Percentiles rank a stretch among this genome's conserved stretches.
Evolutionary conservation across 352 stramenopile species (phyloP).

Genomic region (Globisporangium perplexum): DNA sequence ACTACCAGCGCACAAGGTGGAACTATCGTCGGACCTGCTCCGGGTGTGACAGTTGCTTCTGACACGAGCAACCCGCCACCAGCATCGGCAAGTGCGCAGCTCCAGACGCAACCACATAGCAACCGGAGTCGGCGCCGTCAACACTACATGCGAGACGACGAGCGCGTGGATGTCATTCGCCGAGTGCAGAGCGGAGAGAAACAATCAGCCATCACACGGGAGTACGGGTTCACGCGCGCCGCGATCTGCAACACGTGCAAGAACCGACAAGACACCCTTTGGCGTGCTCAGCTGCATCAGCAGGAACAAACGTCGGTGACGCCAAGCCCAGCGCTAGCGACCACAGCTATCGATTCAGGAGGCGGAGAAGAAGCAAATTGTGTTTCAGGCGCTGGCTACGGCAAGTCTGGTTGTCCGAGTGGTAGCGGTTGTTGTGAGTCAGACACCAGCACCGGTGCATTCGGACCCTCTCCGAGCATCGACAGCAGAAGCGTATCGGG

Average conservation of each 20-base stretch:
- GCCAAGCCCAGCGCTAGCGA: background rate
- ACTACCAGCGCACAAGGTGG: background rate
- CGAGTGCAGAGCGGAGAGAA: conserved; percentile 51
- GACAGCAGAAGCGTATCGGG: too few relatives aligned
- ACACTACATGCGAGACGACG: conserved; percentile 9
- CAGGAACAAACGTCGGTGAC: background rate
- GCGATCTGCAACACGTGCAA: conserved; percentile 67
- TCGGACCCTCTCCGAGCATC: too few relatives aligned
- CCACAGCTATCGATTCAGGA: background rate
- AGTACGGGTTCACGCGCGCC: conserved; percentile 56
- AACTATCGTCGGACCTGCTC: background rate
- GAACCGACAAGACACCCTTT: conserved; percentile 41
- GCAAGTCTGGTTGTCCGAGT: too few relatives aligned
- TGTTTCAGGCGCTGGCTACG: background rate
- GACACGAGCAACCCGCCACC: background rate
- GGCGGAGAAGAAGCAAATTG: background rate
- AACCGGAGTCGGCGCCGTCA: background rate
- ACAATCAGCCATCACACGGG: conserved; percentile 53
- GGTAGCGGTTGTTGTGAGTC: too few relatives aligned
- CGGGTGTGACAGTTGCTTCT: background rate
- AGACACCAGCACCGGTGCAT: too few relatives aligned
- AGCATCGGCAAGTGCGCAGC: background rate
- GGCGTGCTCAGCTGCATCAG: conserved; percentile 12
- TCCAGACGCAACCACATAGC: too few relatives aligned
- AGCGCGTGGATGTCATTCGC: conserved; percentile 6